Evolutionary conservation across 164 flowering plant species (phyloP).

Genomic region (Kingdonia uniflora): DNA sequence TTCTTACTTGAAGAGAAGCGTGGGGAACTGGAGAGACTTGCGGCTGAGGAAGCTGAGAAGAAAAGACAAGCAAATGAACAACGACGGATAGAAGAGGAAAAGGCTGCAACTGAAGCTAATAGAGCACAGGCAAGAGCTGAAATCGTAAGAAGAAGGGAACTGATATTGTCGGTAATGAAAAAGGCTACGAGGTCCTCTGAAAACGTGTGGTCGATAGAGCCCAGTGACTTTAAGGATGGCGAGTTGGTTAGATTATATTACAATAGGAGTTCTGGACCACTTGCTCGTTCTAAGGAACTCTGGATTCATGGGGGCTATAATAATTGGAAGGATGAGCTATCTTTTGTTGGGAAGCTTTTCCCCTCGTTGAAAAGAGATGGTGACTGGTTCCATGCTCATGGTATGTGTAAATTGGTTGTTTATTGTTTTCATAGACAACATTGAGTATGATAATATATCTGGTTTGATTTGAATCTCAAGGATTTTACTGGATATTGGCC

Average conservation of each 20-base stretch:
- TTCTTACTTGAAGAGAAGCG: conserved; percentile 92
- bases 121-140: conserved; percentile 71
- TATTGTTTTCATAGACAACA: neutral
- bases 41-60: conserved; percentile 72
- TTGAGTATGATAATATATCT: too few relatives aligned
- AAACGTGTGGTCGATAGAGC: conserved; percentile 64
- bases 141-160: conserved; percentile 32
- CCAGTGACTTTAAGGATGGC: conserved; percentile 49
- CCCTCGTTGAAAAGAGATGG: conserved; percentile 40
- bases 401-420: conserved; percentile 27
- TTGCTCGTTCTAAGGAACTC: conserved; percentile 50
- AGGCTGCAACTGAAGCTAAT: conserved; percentile 64
- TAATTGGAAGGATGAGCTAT: conserved; percentile 66
- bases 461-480: too few relatives aligned
- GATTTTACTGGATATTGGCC: too few relatives aligned
- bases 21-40: conserved; percentile 66
- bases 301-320: conserved; percentile 95
- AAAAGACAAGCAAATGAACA: conserved; percentile 73
- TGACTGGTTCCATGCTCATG: conserved; percentile 91
- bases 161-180: conserved; percentile 27
- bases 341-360: conserved; percentile 52
- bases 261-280: conserved; percentile 70
- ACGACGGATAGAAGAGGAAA: conserved; percentile 63
- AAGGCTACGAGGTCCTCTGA: conserved; percentile 47
- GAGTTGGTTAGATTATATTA: conserved; percentile 70